A percentile compares a stretch with the other conserved stretches of the same genome.
These are phyloP conservation scores for Pulveroboletus frians DNA, from an alignment of 768 basidiomycete genomes.

Conservation along the genomic window DNA sequence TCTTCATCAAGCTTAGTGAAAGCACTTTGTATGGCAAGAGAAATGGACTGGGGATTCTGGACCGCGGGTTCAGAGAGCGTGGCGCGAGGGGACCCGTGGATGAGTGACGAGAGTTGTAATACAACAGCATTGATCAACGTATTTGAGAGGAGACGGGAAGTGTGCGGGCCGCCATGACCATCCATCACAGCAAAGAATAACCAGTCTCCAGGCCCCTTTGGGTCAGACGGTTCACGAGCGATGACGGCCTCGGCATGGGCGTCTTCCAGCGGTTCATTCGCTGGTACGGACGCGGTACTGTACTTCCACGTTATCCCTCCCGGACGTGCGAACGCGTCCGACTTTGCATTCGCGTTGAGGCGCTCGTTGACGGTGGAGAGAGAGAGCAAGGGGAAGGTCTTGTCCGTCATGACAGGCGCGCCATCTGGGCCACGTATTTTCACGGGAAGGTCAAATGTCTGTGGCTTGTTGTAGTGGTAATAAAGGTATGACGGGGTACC, in stretches of 20 bases:
- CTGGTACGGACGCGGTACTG: conserved; percentile 71
- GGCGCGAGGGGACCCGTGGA: conserved; percentile 31
- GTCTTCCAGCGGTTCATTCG: conserved; percentile 93
- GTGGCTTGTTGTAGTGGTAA: conserved; percentile 42
- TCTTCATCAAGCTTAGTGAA: conserved; percentile 84
- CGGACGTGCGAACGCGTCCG: conserved; percentile 43
- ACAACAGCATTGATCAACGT: conserved; percentile 81
- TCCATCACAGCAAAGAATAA: conserved; percentile 89
- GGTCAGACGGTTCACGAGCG: conserved; percentile 54
- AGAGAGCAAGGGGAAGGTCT: conserved; percentile 52
- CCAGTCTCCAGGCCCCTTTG: conserved; percentile 60
- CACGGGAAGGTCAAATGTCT: conserved; percentile 58
- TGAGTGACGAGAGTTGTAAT: conserved; percentile 61
- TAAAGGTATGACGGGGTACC: conserved; percentile 57
- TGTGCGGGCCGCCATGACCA: conserved; percentile 81
- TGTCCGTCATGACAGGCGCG: conserved; percentile 48
- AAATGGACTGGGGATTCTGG: conserved; percentile 49
- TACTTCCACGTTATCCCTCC: conserved; percentile 66
- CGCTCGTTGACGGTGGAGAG: conserved; percentile 51
- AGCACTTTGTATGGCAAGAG: conserved; percentile 66
- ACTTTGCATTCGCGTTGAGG: conserved; percentile 49
- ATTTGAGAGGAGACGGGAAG: conserved; percentile 77
- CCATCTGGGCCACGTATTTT: conserved; percentile 54
- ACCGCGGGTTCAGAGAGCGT: conserved; percentile 34
- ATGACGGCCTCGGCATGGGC: conserved; percentile 70